Evolutionary conservation across 148 eudicot species (phyloP).

Genomic region (Rhododendron vialii): DNA sequence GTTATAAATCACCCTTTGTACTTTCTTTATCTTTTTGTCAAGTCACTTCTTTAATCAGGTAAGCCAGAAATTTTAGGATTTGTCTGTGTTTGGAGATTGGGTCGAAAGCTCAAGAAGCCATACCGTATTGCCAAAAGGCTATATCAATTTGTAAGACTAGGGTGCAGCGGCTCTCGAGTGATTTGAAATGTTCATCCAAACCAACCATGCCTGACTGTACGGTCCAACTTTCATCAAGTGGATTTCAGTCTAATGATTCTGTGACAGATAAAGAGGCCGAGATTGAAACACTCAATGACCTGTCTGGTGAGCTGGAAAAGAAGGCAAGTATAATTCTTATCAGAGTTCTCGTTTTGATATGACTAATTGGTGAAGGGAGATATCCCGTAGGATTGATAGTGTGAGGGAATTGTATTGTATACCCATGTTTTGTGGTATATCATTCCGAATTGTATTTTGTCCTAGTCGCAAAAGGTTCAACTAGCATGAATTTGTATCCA

Average conservation of each 20-base stretch:
- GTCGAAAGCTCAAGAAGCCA: constrained; percentile 73
- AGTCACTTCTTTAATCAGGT: constrained; percentile 43
- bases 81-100: constrained; percentile 84
- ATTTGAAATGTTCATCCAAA: constrained; percentile 35
- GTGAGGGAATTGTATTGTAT: background rate
- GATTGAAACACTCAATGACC: constrained; percentile 57
- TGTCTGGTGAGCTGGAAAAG: constrained; percentile 73
- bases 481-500: background rate
- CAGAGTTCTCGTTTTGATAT: background rate
- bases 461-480: background rate
- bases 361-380: background rate
- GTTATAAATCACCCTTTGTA: background rate
- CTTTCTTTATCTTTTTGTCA: background rate
- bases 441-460: background rate
- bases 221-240: constrained; percentile 34
- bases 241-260: constrained; percentile 28
- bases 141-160: constrained; percentile 73
- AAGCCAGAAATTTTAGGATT: constrained; percentile 78
- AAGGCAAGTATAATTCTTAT: constrained; percentile 49
- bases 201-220: constrained; percentile 22
- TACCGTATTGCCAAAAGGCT: constrained; percentile 86
- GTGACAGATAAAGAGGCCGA: constrained; percentile 51
- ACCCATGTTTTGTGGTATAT: background rate
- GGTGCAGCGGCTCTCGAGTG: constrained; percentile 57
- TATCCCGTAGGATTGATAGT: background rate